phyloP scores from a whole-genome alignment of 2,329 filamentous ascomycete species.

The Coleophoma cylindrospora region DNA sequence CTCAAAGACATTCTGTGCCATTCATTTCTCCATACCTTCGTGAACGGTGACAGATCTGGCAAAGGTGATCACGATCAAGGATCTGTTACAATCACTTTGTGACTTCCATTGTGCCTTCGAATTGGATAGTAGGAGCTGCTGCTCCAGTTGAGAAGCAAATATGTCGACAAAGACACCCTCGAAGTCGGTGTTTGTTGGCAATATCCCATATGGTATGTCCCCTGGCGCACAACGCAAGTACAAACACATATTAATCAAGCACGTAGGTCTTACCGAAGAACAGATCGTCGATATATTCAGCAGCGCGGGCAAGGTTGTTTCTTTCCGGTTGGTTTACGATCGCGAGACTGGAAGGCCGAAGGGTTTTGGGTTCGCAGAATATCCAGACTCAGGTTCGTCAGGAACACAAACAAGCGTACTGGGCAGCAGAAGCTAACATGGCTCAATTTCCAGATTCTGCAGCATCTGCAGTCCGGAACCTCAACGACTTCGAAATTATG shows the following conservation, averaged over 20 bases:
- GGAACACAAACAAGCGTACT: constrained; percentile 2
- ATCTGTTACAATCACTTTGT: constrained; percentile 10
- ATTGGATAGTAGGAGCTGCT: no score
- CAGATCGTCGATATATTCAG: constrained; percentile 93
- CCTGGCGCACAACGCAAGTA: constrained; percentile 1
- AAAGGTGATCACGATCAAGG: constrained; percentile 13
- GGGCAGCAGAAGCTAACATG: constrained; percentile 1
- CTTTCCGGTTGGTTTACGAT: constrained; percentile 92
- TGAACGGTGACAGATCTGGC: constrained; percentile 13
- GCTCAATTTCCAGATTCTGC: constrained; percentile 55
- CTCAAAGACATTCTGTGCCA: constrained; percentile 28
- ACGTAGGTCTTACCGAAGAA: constrained; percentile 86
- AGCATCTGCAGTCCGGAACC: constrained; percentile 87
- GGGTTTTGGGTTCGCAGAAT: constrained; percentile 95
- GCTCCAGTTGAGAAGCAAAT: constrained; percentile 25
- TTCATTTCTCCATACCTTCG: constrained; percentile 8
- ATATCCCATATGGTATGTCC: constrained; percentile 70
- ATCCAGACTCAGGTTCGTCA: constrained; percentile 73
- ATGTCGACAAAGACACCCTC: constrained; percentile 74
- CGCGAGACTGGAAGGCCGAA: constrained; percentile 92
- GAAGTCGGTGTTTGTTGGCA: constrained; percentile 78
- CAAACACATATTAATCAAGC: constrained; percentile 7
- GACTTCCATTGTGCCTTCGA: constrained; percentile 10
- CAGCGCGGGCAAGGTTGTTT: constrained; percentile 82
- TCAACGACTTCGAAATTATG: constrained; percentile 95